Conservation (phyloP, 1,284 basidiomycete genomes). For the Rhodotorula mucilaginosa region DNA sequence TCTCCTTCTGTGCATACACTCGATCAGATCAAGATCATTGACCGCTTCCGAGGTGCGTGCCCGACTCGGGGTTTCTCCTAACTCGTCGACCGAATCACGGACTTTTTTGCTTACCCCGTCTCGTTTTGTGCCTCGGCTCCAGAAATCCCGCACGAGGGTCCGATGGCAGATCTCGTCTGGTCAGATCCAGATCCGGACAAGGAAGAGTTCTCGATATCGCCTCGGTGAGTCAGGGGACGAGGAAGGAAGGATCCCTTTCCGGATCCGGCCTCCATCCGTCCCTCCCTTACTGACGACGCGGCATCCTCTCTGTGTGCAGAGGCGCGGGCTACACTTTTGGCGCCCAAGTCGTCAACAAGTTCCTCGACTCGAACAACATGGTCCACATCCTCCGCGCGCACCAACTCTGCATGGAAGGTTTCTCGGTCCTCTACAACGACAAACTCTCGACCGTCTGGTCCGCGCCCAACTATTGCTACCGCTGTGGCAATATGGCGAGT, state of each 20-base stretch:
- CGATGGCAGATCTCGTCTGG: constrained; percentile 99
- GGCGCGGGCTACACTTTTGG: constrained; percentile 99
- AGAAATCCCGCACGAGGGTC: constrained; percentile 99
- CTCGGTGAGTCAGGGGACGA: constrained; percentile 62
- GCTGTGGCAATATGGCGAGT: constrained; percentile 95
- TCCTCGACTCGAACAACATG: constrained; percentile 91
- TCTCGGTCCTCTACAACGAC: constrained; percentile 88
- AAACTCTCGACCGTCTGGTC: constrained; percentile 97
- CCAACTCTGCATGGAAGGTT: constrained; percentile 99
- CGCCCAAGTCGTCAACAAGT: constrained; percentile 97
- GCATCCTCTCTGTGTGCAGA: constrained; percentile 53
- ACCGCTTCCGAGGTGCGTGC: constrained; percentile 82
- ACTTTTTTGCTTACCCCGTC: background rate
- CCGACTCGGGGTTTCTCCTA: background rate
- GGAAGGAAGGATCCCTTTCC: background rate
- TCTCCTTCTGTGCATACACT: constrained; percentile 98
- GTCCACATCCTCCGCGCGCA: constrained; percentile 96
- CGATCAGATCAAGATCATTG: constrained; percentile 98
- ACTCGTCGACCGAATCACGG: background rate
- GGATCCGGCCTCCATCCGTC: constrained; percentile 9
- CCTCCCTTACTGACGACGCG: constrained; percentile 6
- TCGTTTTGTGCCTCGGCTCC: constrained; percentile 11
- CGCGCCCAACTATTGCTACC: constrained; percentile 97
- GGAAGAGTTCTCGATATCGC: constrained; percentile 98
- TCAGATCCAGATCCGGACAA: constrained; percentile 99